Base-by-base conservation (phyloP, 2,329 filamentous ascomycete genomes). In the Rhinocladiella similis region DNA sequence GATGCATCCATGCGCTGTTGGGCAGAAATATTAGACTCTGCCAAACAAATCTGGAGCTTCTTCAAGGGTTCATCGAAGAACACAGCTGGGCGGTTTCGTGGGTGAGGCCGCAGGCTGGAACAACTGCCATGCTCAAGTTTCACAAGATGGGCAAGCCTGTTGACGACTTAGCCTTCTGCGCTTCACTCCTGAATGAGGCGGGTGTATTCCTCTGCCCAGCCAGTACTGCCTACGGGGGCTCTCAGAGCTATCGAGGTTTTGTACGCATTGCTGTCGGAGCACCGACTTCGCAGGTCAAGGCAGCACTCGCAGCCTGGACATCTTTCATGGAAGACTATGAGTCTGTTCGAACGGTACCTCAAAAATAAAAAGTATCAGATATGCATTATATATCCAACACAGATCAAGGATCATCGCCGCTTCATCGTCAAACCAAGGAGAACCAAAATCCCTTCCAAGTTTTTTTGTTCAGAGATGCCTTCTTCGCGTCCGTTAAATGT, bases 401-500 rank as follows among this genome's bases (percentile, higher is more conserved):
- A 33, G 10, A 33, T 33, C 3, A 33, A 7, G 29, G 29, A 3
- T 7, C 29, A 18, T 48, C 19, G 42, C 43, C 29, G 20, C 18
- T 42, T 18, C 27, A 19, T n/a, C 12, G 13, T 25, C 12, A 25
- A n/a, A 53, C 19, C 6, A 18, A 18, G 16, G 43, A 27, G 50
- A 39, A 42, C 13, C 42, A 19, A 2, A 25, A 41, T 52, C 55
- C 57, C 78, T 80, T 81, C 82, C 83, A 85, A 84, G 80, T 73
- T 75, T 75, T n/a, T 73, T 72, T 68, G 67, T 67, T 97, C 93
- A 97, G 62, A 64, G 60, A 63, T 64, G 88, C 91, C 89, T 87
- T 89, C 83, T 88, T 90, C 85, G 92, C 94, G 93, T 96, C 86
- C 93, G 92, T 90, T 33, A 83, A 78, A 79, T 78, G 83, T 90